Base-by-base conservation (phyloP, 148 eudicot genomes). In the Cornus florida region DNA sequence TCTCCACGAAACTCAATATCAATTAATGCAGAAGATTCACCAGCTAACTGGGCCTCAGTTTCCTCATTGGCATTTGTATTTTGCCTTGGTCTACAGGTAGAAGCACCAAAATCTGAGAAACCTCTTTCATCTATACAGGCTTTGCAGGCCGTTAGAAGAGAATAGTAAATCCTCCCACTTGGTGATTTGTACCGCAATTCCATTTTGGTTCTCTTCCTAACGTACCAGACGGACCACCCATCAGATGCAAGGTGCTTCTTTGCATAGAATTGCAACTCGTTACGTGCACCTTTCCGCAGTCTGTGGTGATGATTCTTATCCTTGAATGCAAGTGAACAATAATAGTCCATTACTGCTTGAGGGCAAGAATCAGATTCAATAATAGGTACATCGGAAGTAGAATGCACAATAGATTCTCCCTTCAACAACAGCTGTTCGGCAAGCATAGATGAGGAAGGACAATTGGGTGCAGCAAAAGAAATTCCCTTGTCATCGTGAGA, bases 141-240 rank as follows among this genome's bases (percentile, higher is more conserved):
- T 82, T 72, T 33, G 75, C 94, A 93, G 32, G 88, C 98, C 32
- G 71, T 16, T 80, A 24, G 78, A 48, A 92, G 87, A 68, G 92
- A 85, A 75, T 72, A 22, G 82, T 81, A 93, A 13, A 41, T 19
- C 80, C 32, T 88, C 5, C 86, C 85, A 77, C 68, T 75, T 41
- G 92, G 94, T 2, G 97, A 85, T 22, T 13, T 19, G 76, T 93
- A 95, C 38, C 84, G 86, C 80, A 80, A 71, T 79, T 82, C 87
- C 24, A 67, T n/a, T 69, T 0, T 80, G 64, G 75, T 70, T 20
- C 68, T 31, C 67, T 65, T 48, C 68, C 0, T 0, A 50, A 8
- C 23, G 71, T 62, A 16, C 84, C 82, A 80, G 7, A 93, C 76
- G 73, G 35, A 72, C 98, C 98, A 95, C 56, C 98, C 97, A 59